Conservation (phyloP, 768 basidiomycete genomes). For the Phylloporus sp. region DNA sequence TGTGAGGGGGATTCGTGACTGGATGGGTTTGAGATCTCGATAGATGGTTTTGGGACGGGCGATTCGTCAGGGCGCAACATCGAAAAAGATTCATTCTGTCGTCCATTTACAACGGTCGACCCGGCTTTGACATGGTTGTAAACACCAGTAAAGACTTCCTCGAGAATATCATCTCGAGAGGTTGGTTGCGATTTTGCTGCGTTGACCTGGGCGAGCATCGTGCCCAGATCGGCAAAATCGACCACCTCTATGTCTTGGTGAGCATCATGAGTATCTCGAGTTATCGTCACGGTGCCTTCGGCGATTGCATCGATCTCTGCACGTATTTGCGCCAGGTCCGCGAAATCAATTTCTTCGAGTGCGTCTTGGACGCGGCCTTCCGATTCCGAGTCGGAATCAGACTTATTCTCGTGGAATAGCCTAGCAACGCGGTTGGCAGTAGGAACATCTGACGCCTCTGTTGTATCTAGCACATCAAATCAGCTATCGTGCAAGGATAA, state of each 20-base stretch:
- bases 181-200: neutral
- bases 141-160: constrained; percentile 39
- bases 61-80: constrained; percentile 1
- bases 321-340: constrained; percentile 49
- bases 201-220: constrained; percentile 20
- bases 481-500: neutral
- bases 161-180: constrained; percentile 19
- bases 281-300: neutral
- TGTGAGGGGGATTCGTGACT: neutral
- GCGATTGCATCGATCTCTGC: constrained; percentile 36
- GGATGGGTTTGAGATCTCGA: constrained; percentile 7
- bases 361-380: constrained; percentile 31
- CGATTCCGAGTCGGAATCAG: constrained; percentile 25
- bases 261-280: constrained; percentile 13
- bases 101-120: neutral
- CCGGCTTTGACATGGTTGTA: constrained; percentile 20
- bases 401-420: constrained; percentile 48
- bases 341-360: constrained; percentile 64
- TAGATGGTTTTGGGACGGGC: constrained; percentile 3
- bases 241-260: constrained; percentile 43
- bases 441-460: constrained; percentile 54
- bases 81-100: neutral
- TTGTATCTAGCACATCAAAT: constrained; percentile 27
- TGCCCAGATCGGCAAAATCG: constrained; percentile 48
- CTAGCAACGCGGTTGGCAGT: constrained; percentile 66